Base-by-base conservation (phyloP, 2,329 filamentous ascomycete species). In the Harringtonia aguacate region DNA sequence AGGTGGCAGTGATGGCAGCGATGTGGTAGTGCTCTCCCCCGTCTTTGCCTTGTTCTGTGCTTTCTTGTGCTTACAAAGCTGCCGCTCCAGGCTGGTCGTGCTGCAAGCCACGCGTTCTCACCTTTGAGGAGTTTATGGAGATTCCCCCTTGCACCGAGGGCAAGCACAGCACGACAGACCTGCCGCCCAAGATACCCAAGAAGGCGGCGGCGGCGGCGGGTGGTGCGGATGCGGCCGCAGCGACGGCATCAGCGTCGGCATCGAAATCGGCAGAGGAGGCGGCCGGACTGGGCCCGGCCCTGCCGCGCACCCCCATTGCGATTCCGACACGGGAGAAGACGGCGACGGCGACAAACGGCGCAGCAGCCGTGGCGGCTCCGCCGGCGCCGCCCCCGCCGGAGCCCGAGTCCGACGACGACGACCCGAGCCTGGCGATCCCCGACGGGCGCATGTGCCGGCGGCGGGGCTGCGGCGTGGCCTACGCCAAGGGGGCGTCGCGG, bases 51-150 rank as follows among this genome's bases (percentile, higher is more conserved):
- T 17, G 36, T 27, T 28, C 14, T 20, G 35, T 31, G n/a, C n/a
- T n/a, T n/a, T n/a, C n/a, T n/a, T n/a, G n/a, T n/a, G n/a, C n/a
- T n/a, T n/a, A n/a, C n/a, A n/a, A n/a, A n/a, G n/a, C n/a, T 20
- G 3, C 13, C 21, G 6, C 24, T 8, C 36, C 57, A 95, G 90
- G 92, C 59, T 97, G 92, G 90, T 94, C 94, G 70, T 98, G 92
- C 72, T 98, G 92, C 77, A 97, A 95, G 68, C 84, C 89, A 46
- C 84, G 92, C 58, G 88, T 97, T 56, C 73, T 98, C 56, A 95
- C 88, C 47, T 98, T 98, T 61, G 92, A 98, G 66, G 92, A 98
- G 67, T 98, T 98, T 72, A 86, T 98, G 64, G 64, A 72, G 48
- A 97, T 98, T 55, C 72, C 85, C 40, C 90, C 92, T 31, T 98